Conservation (phyloP, 371 early-diverging fungal species). For the Coemansia sp. region DNA sequence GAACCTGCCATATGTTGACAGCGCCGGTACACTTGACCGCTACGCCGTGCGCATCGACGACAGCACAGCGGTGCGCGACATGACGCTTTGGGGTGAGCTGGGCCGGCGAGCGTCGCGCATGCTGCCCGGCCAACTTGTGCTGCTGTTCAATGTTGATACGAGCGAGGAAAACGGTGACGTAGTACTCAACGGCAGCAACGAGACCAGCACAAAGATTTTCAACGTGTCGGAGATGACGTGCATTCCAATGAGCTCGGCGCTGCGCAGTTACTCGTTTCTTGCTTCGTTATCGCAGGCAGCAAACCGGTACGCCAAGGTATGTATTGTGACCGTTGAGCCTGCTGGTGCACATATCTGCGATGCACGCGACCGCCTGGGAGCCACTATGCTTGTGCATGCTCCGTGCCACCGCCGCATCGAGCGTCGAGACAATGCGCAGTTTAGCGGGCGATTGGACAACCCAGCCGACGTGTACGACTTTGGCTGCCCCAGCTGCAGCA, state of each 20-base stretch:
- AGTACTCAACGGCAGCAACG: conserved; percentile 34
- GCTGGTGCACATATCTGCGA: conserved; percentile 16
- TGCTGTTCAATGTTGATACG: conserved; percentile 24
- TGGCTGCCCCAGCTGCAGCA: conserved; percentile 21
- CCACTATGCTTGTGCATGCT: conserved; percentile 30
- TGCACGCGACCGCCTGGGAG: conserved; percentile 25
- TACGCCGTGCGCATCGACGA: conserved; percentile 32
- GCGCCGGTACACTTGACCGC: not conserved
- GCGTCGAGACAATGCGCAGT: not conserved
- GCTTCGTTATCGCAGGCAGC: conserved; percentile 2
- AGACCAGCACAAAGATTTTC: conserved; percentile 9
- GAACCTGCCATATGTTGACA: conserved; percentile 23
- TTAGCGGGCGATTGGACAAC: not conserved
- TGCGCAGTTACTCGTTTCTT: conserved; percentile 24
- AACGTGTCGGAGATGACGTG: conserved; percentile 27
- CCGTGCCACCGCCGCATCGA: conserved; percentile 12
- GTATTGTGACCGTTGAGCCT: conserved; percentile 2
- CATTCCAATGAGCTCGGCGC: conserved; percentile 21
- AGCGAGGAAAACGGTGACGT: conserved; percentile 25
- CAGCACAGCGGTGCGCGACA: conserved; percentile 22
- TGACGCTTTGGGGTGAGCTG: conserved; percentile 37
- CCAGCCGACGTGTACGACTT: conserved; percentile 23
- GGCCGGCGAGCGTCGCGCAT: conserved; percentile 19
- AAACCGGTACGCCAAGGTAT: conserved; percentile 23
- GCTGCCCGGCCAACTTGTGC: conserved; percentile 39